These are phyloP conservation scores for Trichomonas tenax DNA, from an alignment of 208 protist species.

Conservation along the genomic window DNA sequence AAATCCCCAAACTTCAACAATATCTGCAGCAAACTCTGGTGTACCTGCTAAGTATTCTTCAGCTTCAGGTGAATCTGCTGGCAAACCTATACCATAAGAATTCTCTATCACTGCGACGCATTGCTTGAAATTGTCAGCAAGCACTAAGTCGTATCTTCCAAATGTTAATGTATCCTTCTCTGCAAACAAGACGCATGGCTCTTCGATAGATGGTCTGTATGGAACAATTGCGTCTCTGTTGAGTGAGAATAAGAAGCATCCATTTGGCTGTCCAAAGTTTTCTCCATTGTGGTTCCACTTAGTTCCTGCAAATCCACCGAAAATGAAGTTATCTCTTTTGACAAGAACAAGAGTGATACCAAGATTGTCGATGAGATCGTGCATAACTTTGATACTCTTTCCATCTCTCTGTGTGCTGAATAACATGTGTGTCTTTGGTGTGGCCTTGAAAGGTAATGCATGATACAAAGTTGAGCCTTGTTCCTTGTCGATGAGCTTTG, in stretches of 20 bases:
- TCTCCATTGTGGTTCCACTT: background rate
- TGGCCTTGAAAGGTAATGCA: background rate
- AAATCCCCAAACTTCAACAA: constrained; percentile 19
- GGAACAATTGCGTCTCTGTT: background rate
- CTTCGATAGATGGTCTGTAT: background rate
- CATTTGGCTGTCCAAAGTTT: background rate
- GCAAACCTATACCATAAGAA: background rate
- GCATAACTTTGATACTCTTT: background rate
- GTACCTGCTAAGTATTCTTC: background rate
- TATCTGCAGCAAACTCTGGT: constrained; percentile 3
- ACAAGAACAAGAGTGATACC: background rate
- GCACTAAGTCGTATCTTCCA: background rate
- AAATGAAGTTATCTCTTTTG: background rate
- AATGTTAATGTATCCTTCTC: background rate
- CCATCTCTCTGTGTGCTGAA: background rate
- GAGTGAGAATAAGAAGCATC: background rate
- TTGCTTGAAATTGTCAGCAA: background rate
- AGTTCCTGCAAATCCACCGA: background rate
- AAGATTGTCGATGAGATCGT: background rate
- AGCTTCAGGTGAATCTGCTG: background rate
- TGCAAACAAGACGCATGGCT: background rate
- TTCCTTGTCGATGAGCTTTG: background rate
- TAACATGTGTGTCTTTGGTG: background rate
- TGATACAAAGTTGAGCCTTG: background rate
- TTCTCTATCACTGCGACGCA: background rate